Evolutionary conservation across 1,139 yeast genomes (phyloP), one percentile per base, ranked within the genome.

Genomic region (Suhomyces bolitotheri): DNA sequence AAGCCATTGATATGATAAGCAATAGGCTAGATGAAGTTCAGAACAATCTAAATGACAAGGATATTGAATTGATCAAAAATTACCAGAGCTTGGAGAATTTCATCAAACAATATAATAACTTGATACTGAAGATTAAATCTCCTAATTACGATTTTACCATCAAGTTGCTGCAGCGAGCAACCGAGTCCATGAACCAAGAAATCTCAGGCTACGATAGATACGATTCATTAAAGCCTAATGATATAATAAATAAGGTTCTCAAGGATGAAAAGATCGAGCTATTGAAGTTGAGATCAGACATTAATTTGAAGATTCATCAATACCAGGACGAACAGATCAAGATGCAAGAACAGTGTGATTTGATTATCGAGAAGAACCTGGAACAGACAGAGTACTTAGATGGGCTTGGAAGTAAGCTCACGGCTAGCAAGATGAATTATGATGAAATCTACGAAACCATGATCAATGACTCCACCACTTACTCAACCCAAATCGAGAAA

Each of bases 401-500:
- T 36, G 71, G 72, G 1, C 57, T 82, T 25, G 82, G 81, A 46
- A 76, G 81, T 9, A 71, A 68, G 42, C 64, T 83, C 32, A 66
- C 78, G 5, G 71, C 76, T 15, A 62, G 69, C 22, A 79, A 80
- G 48, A 63, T 73, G 23, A 70, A 71, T 20, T 77, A 76, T 45
- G 86, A 82, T 35, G 80, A 78, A 35, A 65, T 78, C 13, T 71
- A 73, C 51, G 80, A 78, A 44, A 66, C 76, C 27, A 74, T 78
- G 74, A 66, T 72, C 35, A 66, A 76, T 41, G 79, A 80, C 45
- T 63, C 76, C 20, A 66, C 76, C 25, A 63, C 76, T 21, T 73
- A 78, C 40, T 73, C 78, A 35, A 73, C 81, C 15, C 88, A 84
- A 52, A 76, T 82, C 33, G 90, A 82, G 51, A 75, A 74, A 49